phyloP scores from a whole-genome alignment of 2,329 filamentous ascomycete species.

The Coniochaeta sp. region DNA sequence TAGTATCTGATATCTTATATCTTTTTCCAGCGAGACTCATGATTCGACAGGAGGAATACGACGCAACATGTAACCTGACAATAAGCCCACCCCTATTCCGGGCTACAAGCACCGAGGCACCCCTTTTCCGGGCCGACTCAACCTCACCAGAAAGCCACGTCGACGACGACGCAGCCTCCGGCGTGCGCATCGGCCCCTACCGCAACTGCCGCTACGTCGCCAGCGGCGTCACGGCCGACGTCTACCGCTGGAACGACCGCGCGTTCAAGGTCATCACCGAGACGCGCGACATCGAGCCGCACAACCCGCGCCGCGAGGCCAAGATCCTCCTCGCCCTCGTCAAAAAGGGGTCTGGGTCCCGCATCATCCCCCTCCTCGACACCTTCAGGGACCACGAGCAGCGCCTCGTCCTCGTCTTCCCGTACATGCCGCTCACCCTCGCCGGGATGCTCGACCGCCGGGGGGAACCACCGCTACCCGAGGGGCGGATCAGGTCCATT shows the following conservation, averaged over 20 bases:
- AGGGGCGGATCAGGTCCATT: conserved; percentile 32
- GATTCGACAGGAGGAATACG: conserved; percentile 49
- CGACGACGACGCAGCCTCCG: conserved; percentile 16
- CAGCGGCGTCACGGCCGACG: conserved; percentile 70
- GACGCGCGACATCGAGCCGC: conserved; percentile 66
- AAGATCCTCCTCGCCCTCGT: conserved; percentile 63
- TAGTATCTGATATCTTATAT: neutral
- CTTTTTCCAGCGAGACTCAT: no score
- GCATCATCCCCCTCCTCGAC: conserved; percentile 61
- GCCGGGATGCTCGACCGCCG: conserved; percentile 57
- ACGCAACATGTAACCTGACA: conserved; percentile 29
- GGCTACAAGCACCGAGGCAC: conserved; percentile 2
- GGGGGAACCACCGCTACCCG: conserved; percentile 21
- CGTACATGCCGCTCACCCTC: conserved; percentile 71
- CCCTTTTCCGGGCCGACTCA: no score
- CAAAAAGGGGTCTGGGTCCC: no score
- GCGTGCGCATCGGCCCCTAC: conserved; percentile 46
- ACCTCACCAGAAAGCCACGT: neutral
- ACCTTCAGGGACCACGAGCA: conserved; percentile 66
- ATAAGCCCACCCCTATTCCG: conserved; percentile 7
- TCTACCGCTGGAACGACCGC: conserved; percentile 60
- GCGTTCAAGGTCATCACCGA: conserved; percentile 85
- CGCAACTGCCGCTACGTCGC: conserved; percentile 45
- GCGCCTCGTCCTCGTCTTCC: conserved; percentile 74
- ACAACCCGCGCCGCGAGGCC: conserved; percentile 74